Evolutionary conservation across 768 basidiomycete genomes (phyloP).

Genomic region (Boletus tylopilopsis): DNA sequence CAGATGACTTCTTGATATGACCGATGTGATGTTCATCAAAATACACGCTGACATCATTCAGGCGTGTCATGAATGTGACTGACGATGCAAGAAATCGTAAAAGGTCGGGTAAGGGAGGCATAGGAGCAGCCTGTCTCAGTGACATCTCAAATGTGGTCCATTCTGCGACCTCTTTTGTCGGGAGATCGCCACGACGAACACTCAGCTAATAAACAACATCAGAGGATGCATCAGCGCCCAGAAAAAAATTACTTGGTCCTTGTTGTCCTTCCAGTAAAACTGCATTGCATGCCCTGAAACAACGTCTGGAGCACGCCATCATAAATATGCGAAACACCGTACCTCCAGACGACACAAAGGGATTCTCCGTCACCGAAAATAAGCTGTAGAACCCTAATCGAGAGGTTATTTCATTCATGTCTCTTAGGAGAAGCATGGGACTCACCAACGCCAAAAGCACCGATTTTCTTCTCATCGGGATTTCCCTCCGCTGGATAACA

Average conservation of each 20-base stretch:
- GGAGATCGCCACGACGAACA: not conserved
- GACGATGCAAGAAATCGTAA: conserved; percentile 84
- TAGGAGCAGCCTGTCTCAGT: conserved; percentile 69
- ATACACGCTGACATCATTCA: conserved; percentile 71
- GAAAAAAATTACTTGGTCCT: not conserved
- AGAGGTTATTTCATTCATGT: not conserved
- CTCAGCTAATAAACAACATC: not conserved
- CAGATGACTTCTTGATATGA: conserved; percentile 37
- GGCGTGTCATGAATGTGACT: conserved; percentile 84
- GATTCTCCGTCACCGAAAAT: conserved; percentile 60
- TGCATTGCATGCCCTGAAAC: not conserved
- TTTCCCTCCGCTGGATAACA: not conserved
- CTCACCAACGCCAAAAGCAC: conserved; percentile 2
- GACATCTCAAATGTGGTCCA: conserved; percentile 91
- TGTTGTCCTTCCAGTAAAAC: not conserved
- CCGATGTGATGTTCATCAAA: conserved; percentile 71
- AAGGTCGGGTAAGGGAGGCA: conserved; percentile 78
- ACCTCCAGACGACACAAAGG: conserved; percentile 2
- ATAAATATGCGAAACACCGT: not conserved
- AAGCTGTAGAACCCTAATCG: conserved; percentile 67
- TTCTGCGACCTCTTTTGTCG: conserved; percentile 3
- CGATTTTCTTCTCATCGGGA: not conserved
- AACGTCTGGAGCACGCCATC: too few species aligned
- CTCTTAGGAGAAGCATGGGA: not conserved
- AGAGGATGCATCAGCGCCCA: not conserved